These are phyloP conservation scores for Kingdonia uniflora DNA, from an alignment of 164 flowering plant genomes.

Conservation along the genomic window DNA sequence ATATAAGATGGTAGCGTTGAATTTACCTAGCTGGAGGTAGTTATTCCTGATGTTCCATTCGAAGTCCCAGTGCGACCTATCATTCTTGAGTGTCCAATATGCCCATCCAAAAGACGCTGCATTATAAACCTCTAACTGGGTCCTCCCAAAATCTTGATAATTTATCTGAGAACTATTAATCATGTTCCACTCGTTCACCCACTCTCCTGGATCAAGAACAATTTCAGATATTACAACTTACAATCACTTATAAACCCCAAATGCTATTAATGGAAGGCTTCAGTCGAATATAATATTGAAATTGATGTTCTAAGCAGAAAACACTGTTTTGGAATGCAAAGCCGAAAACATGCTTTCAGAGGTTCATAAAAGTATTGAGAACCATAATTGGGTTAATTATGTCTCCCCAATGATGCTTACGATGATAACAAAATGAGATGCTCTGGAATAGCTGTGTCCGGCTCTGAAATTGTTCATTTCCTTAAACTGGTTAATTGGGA, in stretches of 20 bases:
- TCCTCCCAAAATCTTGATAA: slow-evolving; percentile 61
- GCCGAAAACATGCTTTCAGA: no score
- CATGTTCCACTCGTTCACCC: slow-evolving; percentile 85
- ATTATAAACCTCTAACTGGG: slow-evolving; percentile 64
- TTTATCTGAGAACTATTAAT: slow-evolving; percentile 35
- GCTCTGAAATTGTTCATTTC: no score
- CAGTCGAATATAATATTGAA: neutral
- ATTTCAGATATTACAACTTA: slow-evolving; percentile 1
- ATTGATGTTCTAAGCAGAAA: neutral
- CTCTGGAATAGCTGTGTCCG: no score
- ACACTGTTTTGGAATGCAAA: no score
- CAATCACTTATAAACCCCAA: neutral
- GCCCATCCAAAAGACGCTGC: slow-evolving; percentile 88
- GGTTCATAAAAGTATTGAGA: no score
- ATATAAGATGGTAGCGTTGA: no score
- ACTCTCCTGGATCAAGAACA: slow-evolving; percentile 53
- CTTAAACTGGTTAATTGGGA: no score
- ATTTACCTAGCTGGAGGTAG: slow-evolving; percentile 52
- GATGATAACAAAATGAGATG: no score
- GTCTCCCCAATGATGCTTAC: no score
- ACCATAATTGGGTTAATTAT: no score
- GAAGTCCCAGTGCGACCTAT: slow-evolving; percentile 75
- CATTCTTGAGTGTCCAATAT: slow-evolving; percentile 85
- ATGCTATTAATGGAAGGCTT: neutral
- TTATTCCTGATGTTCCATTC: slow-evolving; percentile 72